Percentiles rank a stretch among this genome's conserved stretches.
phyloP scores from a whole-genome alignment of 225 moss, liverwort and hornwort genomes.

The Pseudisothecium myosuroides region DNA sequence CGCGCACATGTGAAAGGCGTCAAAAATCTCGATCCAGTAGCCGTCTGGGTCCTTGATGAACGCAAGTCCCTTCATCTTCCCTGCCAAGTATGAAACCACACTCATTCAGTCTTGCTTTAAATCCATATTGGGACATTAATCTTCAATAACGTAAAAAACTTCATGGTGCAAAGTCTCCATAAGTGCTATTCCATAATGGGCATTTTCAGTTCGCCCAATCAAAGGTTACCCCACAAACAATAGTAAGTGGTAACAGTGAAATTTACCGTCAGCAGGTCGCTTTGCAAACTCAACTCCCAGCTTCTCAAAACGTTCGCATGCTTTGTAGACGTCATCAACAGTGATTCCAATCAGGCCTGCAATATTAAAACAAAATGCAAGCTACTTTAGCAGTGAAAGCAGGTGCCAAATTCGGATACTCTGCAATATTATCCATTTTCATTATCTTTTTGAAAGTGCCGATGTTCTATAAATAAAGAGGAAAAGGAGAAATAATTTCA shows the following conservation, averaged over 20 bases:
- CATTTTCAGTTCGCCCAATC: background rate
- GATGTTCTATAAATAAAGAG: too few relatives aligned
- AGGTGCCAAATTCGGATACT: background rate
- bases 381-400: background rate
- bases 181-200: background rate
- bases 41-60: constrained; percentile 88
- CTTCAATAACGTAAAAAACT: background rate
- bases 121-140: background rate
- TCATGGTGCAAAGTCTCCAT: background rate
- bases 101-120: background rate
- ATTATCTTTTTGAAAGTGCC: background rate
- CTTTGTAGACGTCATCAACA: constrained; percentile 74
- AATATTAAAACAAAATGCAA: background rate
- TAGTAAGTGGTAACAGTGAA: background rate
- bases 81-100: constrained; percentile 16
- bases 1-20: constrained; percentile 8
- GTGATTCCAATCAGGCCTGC: constrained; percentile 72
- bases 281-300: constrained; percentile 77
- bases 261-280: constrained; percentile 64
- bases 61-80: constrained; percentile 71
- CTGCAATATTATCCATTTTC: background rate
- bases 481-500: background rate
- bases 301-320: constrained; percentile 67
- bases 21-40: constrained; percentile 86
- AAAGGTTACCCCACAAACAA: background rate